phyloP scores from a whole-genome alignment of 169 alveolate genomes.

The Plasmodium gallinaceum region DNA sequence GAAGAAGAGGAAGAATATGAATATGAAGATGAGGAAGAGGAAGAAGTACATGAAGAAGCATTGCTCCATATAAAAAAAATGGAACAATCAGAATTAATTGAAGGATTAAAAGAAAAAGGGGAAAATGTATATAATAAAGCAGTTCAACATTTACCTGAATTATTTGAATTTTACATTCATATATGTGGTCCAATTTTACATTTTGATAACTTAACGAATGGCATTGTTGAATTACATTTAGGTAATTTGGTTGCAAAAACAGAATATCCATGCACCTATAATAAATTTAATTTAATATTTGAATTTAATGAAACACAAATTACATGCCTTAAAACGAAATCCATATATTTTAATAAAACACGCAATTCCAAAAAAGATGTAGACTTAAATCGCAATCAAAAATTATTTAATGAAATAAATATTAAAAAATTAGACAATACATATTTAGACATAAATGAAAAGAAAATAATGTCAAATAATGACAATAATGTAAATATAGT shows the following conservation, averaged over 20 bases:
- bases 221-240: slow-evolving; percentile 83
- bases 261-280: slow-evolving; percentile 85
- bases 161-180: slow-evolving; percentile 78
- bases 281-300: slow-evolving; percentile 81
- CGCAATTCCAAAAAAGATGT: slow-evolving; percentile 10
- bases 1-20: slow-evolving; percentile 28
- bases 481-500: not conserved
- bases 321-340: slow-evolving; percentile 71
- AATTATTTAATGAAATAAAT: not conserved
- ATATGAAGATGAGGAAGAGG: slow-evolving; percentile 34
- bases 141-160: slow-evolving; percentile 77
- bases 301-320: slow-evolving; percentile 90
- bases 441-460: not conserved
- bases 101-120: slow-evolving; percentile 77
- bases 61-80: slow-evolving; percentile 43
- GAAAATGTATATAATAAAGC: slow-evolving; percentile 77
- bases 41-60: slow-evolving; percentile 63
- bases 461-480: not conserved
- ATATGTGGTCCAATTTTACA: slow-evolving; percentile 86
- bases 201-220: slow-evolving; percentile 83
- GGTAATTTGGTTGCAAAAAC: slow-evolving; percentile 87
- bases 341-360: not conserved
- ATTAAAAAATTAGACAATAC: not conserved
- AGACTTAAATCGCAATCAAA: not conserved
- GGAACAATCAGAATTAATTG: slow-evolving; percentile 68